Percentiles rank a stretch among this genome's conserved stretches.
phyloP scores from a whole-genome alignment of 495 filamentous ascomycete species.

The Penicillium subrubescens region DNA sequence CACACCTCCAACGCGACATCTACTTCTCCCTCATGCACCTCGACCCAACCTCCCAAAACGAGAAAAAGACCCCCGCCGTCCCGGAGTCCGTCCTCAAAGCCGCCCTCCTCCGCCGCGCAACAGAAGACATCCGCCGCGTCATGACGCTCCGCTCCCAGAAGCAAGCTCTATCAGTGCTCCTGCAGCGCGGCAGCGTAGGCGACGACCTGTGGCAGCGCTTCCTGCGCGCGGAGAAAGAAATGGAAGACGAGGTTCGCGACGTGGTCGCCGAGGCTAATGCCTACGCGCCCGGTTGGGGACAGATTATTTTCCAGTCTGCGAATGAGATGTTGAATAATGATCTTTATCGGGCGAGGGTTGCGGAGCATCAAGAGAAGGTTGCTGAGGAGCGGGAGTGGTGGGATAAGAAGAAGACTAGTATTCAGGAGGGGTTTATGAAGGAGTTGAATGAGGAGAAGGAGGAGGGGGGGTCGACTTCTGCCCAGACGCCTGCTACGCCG shows the following conservation, averaged over 20 bases:
- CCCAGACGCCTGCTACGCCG: slow-evolving; percentile 15
- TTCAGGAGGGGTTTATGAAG: slow-evolving; percentile 80
- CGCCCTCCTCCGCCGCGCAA: slow-evolving; percentile 84
- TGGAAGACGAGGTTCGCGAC: slow-evolving; percentile 92
- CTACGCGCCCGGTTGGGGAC: slow-evolving; percentile 82
- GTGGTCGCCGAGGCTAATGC: slow-evolving; percentile 95
- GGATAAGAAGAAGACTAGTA: slow-evolving; percentile 75
- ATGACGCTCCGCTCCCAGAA: slow-evolving; percentile 84
- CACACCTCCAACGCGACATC: slow-evolving; percentile 88
- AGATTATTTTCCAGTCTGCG: slow-evolving; percentile 92
- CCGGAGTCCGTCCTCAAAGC: slow-evolving; percentile 87
- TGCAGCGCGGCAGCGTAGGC: slow-evolving; percentile 89
- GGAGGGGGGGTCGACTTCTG: slow-evolving; percentile 20
- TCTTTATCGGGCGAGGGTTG: slow-evolving; percentile 60
- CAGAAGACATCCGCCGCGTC: slow-evolving; percentile 88
- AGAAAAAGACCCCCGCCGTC: slow-evolving; percentile 71
- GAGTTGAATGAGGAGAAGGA: slow-evolving; percentile 63
- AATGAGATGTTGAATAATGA: slow-evolving; percentile 77
- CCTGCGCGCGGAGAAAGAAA: slow-evolving; percentile 89
- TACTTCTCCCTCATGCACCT: slow-evolving; percentile 91
- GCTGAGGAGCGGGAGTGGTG: slow-evolving; percentile 84
- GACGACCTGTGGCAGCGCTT: slow-evolving; percentile 97
- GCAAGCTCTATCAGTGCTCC: slow-evolving; percentile 74
- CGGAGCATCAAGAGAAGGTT: slow-evolving; percentile 66
- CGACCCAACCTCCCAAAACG: slow-evolving; percentile 62